Percentiles rank a stretch among this genome's conserved stretches.
Evolutionary conservation across 805 yeast species (phyloP).

Genomic region (Lipomyces japonicus): DNA sequence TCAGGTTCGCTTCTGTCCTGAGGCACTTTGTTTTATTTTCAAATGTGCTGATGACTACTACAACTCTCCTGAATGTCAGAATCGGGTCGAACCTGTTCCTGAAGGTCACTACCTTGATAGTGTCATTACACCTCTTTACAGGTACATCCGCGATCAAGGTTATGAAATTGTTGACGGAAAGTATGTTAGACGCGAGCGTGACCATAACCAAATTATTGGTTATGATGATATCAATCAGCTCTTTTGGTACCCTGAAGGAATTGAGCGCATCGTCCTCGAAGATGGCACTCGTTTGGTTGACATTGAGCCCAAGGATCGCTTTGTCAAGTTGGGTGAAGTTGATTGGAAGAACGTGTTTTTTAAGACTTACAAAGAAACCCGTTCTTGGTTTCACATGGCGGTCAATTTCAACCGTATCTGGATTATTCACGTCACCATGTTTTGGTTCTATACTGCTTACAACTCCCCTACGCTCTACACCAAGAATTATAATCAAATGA

Average conservation of each 20-base stretch:
- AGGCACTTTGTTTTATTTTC: conserved; percentile 87
- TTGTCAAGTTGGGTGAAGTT: conserved; percentile 82
- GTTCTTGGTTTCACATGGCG: conserved; percentile 95
- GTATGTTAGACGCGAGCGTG: conserved; percentile 61
- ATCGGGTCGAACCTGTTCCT: conserved; percentile 46
- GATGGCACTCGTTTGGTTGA: conserved; percentile 92
- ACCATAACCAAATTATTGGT: conserved; percentile 61
- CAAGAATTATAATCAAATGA: conserved; percentile 73
- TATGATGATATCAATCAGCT: conserved; percentile 98
- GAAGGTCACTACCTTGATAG: conserved; percentile 83
- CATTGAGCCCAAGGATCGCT: conserved; percentile 85
- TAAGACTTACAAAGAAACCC: conserved; percentile 91
- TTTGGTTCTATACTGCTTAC: conserved; percentile 94
- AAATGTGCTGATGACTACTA: conserved; percentile 92
- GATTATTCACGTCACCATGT: conserved; percentile 84
- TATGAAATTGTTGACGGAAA: conserved; percentile 54
- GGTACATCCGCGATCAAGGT: conserved; percentile 64
- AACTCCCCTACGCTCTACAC: conserved; percentile 91
- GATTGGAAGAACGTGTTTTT: conserved; percentile 89
- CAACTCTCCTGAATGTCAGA: conserved; percentile 84
- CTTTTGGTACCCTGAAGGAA: conserved; percentile 99
- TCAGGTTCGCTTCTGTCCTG: conserved; percentile 86
- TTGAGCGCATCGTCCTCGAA: conserved; percentile 81
- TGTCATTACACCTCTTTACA: conserved; percentile 83
- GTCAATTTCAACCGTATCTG: conserved; percentile 98